Conservation (phyloP, 768 basidiomycete genomes). For the Calocera cornea region DNA sequence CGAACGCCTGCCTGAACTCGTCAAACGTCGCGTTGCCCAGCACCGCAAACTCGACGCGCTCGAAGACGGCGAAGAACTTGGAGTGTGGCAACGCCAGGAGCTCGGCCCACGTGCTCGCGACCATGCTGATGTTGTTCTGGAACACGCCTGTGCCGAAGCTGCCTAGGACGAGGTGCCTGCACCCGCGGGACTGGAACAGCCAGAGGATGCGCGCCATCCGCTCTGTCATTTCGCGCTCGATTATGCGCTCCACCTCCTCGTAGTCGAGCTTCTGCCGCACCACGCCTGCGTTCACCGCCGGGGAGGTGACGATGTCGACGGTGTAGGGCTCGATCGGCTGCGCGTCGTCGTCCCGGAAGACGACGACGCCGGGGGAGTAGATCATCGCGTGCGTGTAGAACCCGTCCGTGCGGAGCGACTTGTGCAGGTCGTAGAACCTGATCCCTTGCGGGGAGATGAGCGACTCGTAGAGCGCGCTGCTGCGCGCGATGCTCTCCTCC, state of each 20-base stretch:
- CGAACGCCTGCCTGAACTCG: conserved; percentile 30
- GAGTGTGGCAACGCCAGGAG: conserved; percentile 37
- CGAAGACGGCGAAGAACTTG: conserved; percentile 46
- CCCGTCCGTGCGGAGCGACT: conserved; percentile 30
- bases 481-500: conserved; percentile 67
- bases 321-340: conserved; percentile 41
- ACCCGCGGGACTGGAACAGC: conserved; percentile 49
- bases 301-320: conserved; percentile 53
- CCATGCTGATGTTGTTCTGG: conserved; percentile 42
- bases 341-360: conserved; percentile 53
- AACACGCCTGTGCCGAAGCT: conserved; percentile 73
- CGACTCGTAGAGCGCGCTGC: conserved; percentile 53
- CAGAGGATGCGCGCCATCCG: conserved; percentile 55
- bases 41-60: conserved; percentile 54
- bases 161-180: conserved; percentile 49
- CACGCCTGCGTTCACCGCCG: conserved; percentile 60
- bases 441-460: conserved; percentile 42
- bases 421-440: conserved; percentile 51
- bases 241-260: conserved; percentile 27
- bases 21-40: conserved; percentile 38
- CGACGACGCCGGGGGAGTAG: conserved; percentile 47
- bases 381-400: conserved; percentile 72
- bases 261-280: conserved; percentile 27
- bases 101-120: conserved; percentile 54
- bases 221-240: conserved; percentile 48